Conservation (phyloP, 176 grass and related monocot genomes). For the Oropetium thomaeum region DNA sequence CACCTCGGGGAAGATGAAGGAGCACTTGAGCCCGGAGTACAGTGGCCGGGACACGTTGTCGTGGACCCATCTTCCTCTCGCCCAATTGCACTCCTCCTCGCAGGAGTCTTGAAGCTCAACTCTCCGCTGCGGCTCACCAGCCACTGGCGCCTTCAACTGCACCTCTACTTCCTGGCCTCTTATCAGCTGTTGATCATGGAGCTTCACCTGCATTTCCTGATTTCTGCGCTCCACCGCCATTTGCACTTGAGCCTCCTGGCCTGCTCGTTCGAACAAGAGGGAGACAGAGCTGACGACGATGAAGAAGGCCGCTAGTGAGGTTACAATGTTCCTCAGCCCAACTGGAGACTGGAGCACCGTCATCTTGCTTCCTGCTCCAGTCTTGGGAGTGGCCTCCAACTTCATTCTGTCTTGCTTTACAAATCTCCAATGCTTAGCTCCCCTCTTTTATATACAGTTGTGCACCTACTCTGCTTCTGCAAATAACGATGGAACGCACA, state of each 20-base stretch:
- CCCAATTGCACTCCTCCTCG: conserved; percentile 47
- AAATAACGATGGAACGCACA: not conserved
- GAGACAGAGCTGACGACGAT: conserved; percentile 44
- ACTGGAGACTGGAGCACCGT: conserved; percentile 17
- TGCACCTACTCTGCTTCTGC: not conserved
- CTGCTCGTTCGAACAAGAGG: conserved; percentile 25
- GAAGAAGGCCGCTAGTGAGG: conserved; percentile 64
- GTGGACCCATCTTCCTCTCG: conserved; percentile 59
- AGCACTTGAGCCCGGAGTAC: conserved; percentile 58
- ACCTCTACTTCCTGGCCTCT: not conserved
- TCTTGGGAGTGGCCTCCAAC: conserved; percentile 11
- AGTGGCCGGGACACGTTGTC: conserved; percentile 58
- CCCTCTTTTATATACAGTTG: conserved; percentile 28
- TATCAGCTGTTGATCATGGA: not conserved
- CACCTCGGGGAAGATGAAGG: conserved; percentile 71
- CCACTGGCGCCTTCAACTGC: no score
- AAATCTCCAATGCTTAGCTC: not conserved
- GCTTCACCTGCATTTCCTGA: not conserved
- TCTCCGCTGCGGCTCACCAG: no score
- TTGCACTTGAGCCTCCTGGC: not conserved
- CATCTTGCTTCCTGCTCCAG: conserved; percentile 15
- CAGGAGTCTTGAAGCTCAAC: not conserved
- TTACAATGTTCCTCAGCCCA: conserved; percentile 30
- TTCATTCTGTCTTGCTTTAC: conserved; percentile 35
- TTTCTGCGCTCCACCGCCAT: not conserved